Evolutionary conservation across 768 basidiomycete genomes (phyloP), one percentile per base, ranked within the genome.

Genomic region (Chalciporus chontae): DNA sequence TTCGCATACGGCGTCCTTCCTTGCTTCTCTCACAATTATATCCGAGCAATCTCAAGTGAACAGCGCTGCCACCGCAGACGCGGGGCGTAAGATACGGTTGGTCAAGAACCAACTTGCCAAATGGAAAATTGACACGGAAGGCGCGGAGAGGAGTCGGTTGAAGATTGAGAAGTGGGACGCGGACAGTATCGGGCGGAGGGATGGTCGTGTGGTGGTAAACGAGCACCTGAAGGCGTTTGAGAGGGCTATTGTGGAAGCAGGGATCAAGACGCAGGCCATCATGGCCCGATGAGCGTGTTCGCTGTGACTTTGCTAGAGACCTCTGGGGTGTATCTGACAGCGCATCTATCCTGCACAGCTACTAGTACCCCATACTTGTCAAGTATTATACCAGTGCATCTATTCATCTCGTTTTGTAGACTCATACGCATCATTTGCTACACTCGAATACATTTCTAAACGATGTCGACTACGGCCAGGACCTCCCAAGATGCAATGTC

Each of bases 21-120:
- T 87, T 40, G 71, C 83, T 19, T 86, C 89, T 10, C 77, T 94
- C 40, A 78, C 83, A 3, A 79, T 83, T 29, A 81, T 93, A 55
- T 90, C 87, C 21, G 91, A 94, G 60, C 88, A 92, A 52, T 87
- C 90, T 13, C 91, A 94, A 64, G 89, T 92, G 43, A 90, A 91
- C 60, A 83, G 85, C 9, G 92, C 87, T 1, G 86, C 85, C 4
- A 85, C 88, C 9, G 83, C 90, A 1, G 91, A 94, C 50, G 86
- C 90, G 0, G 90, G 89, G 40, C 79, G 91, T 34, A 91, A 89
- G 69, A 83, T 94, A 37, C 85, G 91, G 43, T 87, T 87, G 13
- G 69, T 92, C 53, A 90, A 88, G 71, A 91, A 92, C 59, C 87
- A 86, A 57, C 69, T 93, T 26, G 85, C 84, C 6, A 86, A 81